Percentiles rank a stretch among this genome's conserved stretches.
Evolutionary conservation across 2,329 filamentous ascomycete genomes (phyloP).

Genomic region (Chaetoscypha palmicola): DNA sequence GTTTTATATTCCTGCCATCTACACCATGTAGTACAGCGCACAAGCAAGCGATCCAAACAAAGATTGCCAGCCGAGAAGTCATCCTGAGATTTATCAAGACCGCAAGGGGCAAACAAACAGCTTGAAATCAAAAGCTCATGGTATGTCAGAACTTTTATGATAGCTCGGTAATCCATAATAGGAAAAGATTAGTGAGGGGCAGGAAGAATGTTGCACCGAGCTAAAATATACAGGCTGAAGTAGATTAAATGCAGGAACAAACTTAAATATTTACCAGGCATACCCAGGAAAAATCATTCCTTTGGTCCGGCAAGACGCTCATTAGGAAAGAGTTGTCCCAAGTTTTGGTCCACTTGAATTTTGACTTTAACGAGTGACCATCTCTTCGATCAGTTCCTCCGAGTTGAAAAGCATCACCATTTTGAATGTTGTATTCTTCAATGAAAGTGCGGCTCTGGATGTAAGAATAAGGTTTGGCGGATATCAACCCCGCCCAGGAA

Average conservation of each 20-base stretch:
- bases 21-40: not conserved
- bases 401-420: not conserved
- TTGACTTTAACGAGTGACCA: too few relatives aligned
- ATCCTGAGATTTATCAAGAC: conserved; percentile 1
- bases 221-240: conserved; percentile 10
- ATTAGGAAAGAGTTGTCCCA: not conserved
- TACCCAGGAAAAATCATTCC: not conserved
- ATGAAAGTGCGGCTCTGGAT: not conserved
- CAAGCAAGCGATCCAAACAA: not conserved
- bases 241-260: conserved; percentile 5
- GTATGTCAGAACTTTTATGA: not conserved
- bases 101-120: conserved; percentile 1
- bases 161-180: not conserved
- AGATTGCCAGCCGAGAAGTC: not conserved
- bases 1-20: conserved; percentile 1
- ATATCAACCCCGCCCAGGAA: not conserved
- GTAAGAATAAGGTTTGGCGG: not conserved
- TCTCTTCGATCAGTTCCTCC: too few relatives aligned
- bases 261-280: not conserved
- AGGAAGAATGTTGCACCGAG: conserved; percentile 14
- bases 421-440: not conserved
- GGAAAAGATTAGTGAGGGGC: conserved; percentile 2
- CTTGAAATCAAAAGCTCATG: not conserved
- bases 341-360: too few relatives aligned
- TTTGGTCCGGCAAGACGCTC: not conserved